Conservation (phyloP, 163 green algal genomes). For the Volvox carteri region DNA sequence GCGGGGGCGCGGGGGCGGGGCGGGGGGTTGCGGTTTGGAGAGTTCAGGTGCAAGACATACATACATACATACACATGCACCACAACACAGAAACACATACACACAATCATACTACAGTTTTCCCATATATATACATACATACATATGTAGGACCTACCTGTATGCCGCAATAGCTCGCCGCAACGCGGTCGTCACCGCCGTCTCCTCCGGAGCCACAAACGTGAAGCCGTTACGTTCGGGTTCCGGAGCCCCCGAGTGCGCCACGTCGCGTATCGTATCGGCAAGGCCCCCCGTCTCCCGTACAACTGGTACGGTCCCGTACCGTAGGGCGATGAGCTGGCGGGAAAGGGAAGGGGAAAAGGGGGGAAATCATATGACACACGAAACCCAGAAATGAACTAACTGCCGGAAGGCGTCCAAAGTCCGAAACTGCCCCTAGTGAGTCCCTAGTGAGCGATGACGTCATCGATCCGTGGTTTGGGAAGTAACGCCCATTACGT, state of each 20-base stretch:
- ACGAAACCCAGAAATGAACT: background rate
- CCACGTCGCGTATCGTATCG: conserved; percentile 61
- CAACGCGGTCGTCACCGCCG: conserved; percentile 49
- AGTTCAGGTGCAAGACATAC: background rate
- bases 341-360: background rate
- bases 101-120: background rate
- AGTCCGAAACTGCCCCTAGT: too few relatives aligned
- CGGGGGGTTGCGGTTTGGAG: background rate
- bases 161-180: conserved; percentile 59
- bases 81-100: background rate
- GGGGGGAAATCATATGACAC: too few relatives aligned
- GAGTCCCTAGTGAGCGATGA: too few relatives aligned
- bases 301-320: conserved; percentile 91
- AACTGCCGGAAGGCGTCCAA: too few relatives aligned
- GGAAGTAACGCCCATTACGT: too few relatives aligned
- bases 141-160: conserved; percentile 3
- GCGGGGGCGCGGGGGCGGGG: background rate
- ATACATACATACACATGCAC: background rate
- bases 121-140: background rate
- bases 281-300: conserved; percentile 88
- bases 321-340: conserved; percentile 96
- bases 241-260: conserved; percentile 44
- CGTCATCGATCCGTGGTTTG: too few relatives aligned
- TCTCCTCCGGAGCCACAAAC: conserved; percentile 12
- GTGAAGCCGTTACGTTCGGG: conserved; percentile 65